Evolutionary conservation across 2,329 filamentous ascomycete species (phyloP).

Genomic region (Monilinia laxa): DNA sequence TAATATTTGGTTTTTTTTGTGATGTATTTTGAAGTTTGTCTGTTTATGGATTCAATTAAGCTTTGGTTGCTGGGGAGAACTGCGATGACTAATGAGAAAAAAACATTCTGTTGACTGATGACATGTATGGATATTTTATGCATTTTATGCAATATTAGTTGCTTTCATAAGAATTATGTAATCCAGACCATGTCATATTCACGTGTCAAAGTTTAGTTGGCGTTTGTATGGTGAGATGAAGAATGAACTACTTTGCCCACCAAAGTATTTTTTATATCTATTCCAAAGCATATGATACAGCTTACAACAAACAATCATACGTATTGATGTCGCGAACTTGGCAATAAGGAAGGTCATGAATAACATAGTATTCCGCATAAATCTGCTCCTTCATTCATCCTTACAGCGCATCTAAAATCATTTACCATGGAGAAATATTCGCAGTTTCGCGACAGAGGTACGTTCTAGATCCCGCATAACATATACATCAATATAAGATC

Average conservation of each 20-base stretch:
- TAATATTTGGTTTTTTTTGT: background rate
- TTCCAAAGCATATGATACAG: background rate
- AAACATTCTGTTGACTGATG: background rate
- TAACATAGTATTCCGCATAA: slow-evolving; percentile 13
- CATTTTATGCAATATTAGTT: background rate
- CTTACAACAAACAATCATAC: background rate
- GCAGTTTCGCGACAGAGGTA: slow-evolving; percentile 72
- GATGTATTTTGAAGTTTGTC: slow-evolving; percentile 13
- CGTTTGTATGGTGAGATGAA: background rate
- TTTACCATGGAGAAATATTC: slow-evolving; percentile 70
- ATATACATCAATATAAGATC: slow-evolving; percentile 1
- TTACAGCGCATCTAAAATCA: background rate
- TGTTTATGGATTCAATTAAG: slow-evolving; percentile 14
- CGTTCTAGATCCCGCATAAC: slow-evolving; percentile 22
- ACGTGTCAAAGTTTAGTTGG: slow-evolving; percentile 12
- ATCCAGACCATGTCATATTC: background rate
- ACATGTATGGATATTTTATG: background rate
- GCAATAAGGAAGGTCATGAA: slow-evolving; percentile 20
- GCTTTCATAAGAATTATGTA: too few relatives aligned
- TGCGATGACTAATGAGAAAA: slow-evolving; percentile 9
- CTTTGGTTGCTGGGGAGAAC: slow-evolving; percentile 20
- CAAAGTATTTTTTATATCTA: background rate
- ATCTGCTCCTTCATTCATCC: background rate
- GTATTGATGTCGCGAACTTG: background rate
- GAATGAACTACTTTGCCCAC: background rate